Evolutionary conservation across 768 basidiomycete species (phyloP).

Genomic region (Candolleomyces efflorescens): DNA sequence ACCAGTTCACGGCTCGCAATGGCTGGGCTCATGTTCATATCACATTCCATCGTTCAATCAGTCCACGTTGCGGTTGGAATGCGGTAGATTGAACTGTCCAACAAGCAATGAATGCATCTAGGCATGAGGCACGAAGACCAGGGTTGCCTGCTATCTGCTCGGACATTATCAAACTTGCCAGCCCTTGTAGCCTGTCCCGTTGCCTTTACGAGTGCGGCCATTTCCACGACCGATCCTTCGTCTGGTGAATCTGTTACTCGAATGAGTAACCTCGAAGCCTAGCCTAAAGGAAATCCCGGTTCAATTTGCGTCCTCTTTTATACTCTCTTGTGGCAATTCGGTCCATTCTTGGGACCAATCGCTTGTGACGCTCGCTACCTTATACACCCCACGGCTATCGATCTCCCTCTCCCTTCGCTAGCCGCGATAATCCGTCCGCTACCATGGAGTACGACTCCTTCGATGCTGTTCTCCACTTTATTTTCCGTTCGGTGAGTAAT

Average conservation of each 20-base stretch:
- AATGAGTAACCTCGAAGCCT: not conserved
- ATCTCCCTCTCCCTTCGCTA: constrained; percentile 23
- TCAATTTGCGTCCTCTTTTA: constrained; percentile 34
- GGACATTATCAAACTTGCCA: not conserved
- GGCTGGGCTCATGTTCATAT: not conserved
- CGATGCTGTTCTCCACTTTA: constrained; percentile 75
- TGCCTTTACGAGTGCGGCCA: not conserved
- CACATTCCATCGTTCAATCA: not conserved
- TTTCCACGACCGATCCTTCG: not conserved
- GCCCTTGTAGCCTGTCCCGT: not conserved
- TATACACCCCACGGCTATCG: constrained; percentile 27
- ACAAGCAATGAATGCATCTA: not conserved
- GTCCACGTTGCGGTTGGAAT: not conserved
- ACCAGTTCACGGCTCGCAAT: not conserved
- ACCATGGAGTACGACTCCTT: constrained; percentile 76
- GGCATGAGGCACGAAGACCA: not conserved
- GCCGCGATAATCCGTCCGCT: constrained; percentile 27
- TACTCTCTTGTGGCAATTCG: constrained; percentile 25
- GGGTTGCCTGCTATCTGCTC: not conserved
- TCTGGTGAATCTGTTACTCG: not conserved
- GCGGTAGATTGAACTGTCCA: not conserved
- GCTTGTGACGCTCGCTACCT: constrained; percentile 26
- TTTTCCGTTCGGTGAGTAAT: constrained; percentile 63
- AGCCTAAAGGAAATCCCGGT: not conserved
- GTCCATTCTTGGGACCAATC: constrained; percentile 23